Conservation (phyloP, 1,284 basidiomycete species). For the Ceratobasidium sp. region DNA sequence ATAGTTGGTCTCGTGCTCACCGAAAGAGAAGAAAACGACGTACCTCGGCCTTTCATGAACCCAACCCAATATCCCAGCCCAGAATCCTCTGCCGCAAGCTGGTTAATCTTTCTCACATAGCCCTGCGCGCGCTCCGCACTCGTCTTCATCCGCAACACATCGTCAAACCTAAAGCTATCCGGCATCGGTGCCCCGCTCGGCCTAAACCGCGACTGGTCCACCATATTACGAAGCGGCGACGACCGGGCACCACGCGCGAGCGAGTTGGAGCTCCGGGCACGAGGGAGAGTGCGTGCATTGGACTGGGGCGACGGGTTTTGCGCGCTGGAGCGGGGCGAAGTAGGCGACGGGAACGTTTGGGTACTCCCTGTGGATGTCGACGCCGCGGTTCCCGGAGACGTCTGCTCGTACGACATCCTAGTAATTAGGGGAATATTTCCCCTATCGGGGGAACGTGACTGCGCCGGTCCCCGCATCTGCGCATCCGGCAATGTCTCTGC, state of each 20-base stretch:
- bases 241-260: conserved; percentile 18
- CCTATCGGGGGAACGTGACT: conserved; percentile 27
- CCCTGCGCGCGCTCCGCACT: conserved; percentile 77
- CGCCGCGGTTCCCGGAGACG: neutral
- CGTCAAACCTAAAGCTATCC: conserved; percentile 76
- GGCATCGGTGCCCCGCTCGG: conserved; percentile 57
- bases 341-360: conserved; percentile 9
- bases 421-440: conserved; percentile 9
- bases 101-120: conserved; percentile 87
- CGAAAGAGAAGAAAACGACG: conserved; percentile 49
- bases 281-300: neutral
- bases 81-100: conserved; percentile 75
- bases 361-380: conserved; percentile 4
- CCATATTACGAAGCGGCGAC: conserved; percentile 6
- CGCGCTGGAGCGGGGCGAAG: too few species aligned
- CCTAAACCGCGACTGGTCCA: conserved; percentile 23
- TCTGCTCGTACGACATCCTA: conserved; percentile 24
- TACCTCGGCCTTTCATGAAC: conserved; percentile 68
- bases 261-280: conserved; percentile 26
- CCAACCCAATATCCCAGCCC: conserved; percentile 82
- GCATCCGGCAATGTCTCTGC: neutral
- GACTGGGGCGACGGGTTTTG: neutral
- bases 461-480: neutral
- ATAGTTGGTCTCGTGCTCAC: neutral
- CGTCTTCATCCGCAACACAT: conserved; percentile 70